Percentiles rank a stretch among this genome's conserved stretches.
Conservation (phyloP, 495 filamentous ascomycete genomes). For the Penicillium canariense region DNA sequence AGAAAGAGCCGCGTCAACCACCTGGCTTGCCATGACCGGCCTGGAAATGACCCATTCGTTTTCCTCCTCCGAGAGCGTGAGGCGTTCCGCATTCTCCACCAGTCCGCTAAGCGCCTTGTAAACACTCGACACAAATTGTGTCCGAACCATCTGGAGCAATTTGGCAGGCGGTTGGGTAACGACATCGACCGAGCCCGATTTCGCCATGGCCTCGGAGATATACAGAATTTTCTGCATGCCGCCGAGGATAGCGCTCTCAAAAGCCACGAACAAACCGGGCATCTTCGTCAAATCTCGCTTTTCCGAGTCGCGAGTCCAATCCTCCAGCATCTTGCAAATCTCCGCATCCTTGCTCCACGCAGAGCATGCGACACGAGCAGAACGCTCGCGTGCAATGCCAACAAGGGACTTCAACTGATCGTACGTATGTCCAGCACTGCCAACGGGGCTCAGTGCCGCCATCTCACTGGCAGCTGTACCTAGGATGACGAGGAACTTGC, state of each 20-base stretch:
- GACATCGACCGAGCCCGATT: constrained; percentile 65
- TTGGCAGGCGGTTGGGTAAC: constrained; percentile 80
- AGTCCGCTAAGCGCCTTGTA: constrained; percentile 91
- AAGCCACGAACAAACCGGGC: constrained; percentile 76
- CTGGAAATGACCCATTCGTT: constrained; percentile 49
- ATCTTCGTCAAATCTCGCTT: constrained; percentile 83
- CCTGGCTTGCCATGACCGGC: constrained; percentile 28
- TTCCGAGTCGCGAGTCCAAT: constrained; percentile 81
- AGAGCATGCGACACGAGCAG: constrained; percentile 71
- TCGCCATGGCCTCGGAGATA: constrained; percentile 75
- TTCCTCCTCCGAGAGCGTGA: constrained; percentile 56
- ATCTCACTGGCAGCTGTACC: constrained; percentile 85
- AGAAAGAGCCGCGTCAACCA: constrained; percentile 30
- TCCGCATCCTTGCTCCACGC: constrained; percentile 89
- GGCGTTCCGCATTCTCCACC: constrained; percentile 88
- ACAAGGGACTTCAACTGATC: constrained; percentile 72
- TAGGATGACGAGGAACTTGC: constrained; percentile 73
- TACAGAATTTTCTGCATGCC: constrained; percentile 95
- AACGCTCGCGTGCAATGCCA: constrained; percentile 76
- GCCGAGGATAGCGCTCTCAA: constrained; percentile 70
- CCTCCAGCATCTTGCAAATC: constrained; percentile 82
- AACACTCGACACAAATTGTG: constrained; percentile 83
- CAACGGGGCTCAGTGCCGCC: constrained; percentile 66
- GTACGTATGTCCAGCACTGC: constrained; percentile 52
- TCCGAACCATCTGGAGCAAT: constrained; percentile 78